Conservation (phyloP, 2,329 filamentous ascomycete species). For the Monosporascus sp. region DNA sequence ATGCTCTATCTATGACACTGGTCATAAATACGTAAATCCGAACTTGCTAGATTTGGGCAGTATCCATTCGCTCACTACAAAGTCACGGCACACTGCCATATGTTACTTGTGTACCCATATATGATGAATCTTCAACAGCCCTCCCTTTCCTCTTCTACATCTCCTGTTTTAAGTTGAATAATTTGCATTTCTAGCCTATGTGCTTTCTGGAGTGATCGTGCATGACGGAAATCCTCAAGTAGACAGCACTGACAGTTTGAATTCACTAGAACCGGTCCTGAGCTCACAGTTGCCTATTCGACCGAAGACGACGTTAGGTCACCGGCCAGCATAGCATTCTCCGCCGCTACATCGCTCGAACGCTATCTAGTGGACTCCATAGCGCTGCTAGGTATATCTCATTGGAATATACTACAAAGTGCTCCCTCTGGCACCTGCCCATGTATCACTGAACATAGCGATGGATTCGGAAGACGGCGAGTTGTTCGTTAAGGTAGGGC, state of each 20-base stretch:
- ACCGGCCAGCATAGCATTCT: no score
- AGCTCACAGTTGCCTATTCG: no score
- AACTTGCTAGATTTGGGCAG: background rate
- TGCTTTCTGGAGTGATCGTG: background rate
- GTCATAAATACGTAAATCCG: background rate
- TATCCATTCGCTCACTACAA: background rate
- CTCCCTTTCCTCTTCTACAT: background rate
- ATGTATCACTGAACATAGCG: slow-evolving; percentile 48
- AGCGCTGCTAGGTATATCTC: slow-evolving; percentile 1
- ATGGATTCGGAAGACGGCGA: slow-evolving; percentile 90
- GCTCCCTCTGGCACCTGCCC: slow-evolving; percentile 15
- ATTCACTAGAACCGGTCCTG: no score
- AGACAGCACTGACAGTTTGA: no score
- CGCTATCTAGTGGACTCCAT: slow-evolving; percentile 1
- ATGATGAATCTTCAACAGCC: background rate
- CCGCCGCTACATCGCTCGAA: no score
- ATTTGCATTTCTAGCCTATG: background rate
- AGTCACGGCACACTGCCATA: background rate
- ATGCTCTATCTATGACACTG: background rate
- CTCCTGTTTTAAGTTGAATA: background rate
- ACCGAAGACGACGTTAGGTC: no score
- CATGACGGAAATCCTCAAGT: no score
- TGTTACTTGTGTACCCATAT: background rate
- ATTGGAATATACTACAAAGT: slow-evolving; percentile 4
- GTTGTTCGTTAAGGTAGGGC: slow-evolving; percentile 75